A percentile compares a stretch with the other conserved stretches of the same genome.
Conservation (phyloP, 805 yeast genomes). For the Starmerella kuoi region DNA sequence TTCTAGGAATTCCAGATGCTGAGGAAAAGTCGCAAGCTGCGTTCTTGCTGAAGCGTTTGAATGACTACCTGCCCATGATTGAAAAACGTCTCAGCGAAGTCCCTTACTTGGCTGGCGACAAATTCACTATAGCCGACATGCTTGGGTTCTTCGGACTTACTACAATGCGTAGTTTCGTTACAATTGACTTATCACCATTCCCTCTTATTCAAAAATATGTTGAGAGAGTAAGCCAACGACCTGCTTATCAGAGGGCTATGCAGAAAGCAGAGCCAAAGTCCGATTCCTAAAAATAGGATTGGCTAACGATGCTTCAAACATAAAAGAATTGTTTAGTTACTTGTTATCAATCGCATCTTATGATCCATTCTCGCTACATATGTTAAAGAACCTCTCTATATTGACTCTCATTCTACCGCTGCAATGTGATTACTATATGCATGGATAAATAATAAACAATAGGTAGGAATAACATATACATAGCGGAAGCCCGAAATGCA, state of each 20-base stretch:
- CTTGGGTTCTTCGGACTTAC: conserved; percentile 22
- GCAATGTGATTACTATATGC: no score
- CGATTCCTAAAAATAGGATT: no score
- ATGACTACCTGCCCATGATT: conserved; percentile 31
- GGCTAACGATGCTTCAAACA: no score
- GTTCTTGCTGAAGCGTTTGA: conserved; percentile 30
- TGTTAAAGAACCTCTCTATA: no score
- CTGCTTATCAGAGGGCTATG: conserved; percentile 7
- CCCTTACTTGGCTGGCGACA: conserved; percentile 49
- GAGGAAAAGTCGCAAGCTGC: conserved; percentile 10
- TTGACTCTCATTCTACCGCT: no score
- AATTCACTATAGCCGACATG: conserved; percentile 47
- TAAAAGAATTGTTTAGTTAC: no score
- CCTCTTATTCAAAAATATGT: conserved; percentile 1
- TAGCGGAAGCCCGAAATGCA: no score
- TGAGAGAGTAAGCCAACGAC: conserved; percentile 2
- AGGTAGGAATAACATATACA: no score
- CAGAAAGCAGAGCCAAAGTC: conserved; percentile 1
- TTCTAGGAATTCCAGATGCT: conserved; percentile 13
- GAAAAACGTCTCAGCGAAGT: conserved; percentile 35
- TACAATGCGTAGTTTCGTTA: conserved; percentile 1
- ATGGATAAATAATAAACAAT: no score
- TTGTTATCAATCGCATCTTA: no score
- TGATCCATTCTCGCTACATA: no score
- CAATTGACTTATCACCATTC: not conserved